Conservation (phyloP, 805 yeast species). For the Kluyveromyces siamensis region DNA sequence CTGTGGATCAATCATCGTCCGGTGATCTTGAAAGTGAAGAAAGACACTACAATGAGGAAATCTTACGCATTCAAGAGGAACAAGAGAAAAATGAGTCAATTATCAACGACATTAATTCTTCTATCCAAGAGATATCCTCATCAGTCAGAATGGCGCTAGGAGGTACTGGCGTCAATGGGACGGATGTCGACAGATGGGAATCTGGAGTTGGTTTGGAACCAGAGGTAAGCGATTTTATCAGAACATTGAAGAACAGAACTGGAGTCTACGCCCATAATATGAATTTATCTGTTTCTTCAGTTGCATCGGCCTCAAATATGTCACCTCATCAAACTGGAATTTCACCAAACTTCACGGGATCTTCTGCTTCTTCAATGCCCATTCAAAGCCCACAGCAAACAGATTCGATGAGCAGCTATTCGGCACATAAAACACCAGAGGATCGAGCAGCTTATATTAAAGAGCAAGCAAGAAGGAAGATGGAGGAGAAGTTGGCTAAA, state of each 20-base stretch:
- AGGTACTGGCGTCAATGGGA: constrained; percentile 24
- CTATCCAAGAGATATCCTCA: constrained; percentile 51
- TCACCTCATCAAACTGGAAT: not conserved
- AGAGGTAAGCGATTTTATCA: constrained; percentile 56
- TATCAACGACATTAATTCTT: constrained; percentile 61
- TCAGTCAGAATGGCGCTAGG: constrained; percentile 31
- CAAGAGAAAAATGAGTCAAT: constrained; percentile 47
- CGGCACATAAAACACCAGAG: constrained; percentile 38
- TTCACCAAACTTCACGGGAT: not conserved
- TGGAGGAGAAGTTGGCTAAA: constrained; percentile 79
- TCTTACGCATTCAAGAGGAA: constrained; percentile 43
- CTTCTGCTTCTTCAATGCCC: not conserved
- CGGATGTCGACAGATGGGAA: constrained; percentile 67
- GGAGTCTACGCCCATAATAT: constrained; percentile 2
- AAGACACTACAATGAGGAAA: constrained; percentile 38
- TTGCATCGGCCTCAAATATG: not conserved
- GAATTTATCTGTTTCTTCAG: constrained; percentile 6
- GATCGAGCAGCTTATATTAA: constrained; percentile 74
- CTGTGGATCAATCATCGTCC: constrained; percentile 34
- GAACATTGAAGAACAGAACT: constrained; percentile 35
- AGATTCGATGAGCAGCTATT: constrained; percentile 3
- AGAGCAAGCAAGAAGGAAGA: constrained; percentile 71
- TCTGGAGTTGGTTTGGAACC: constrained; percentile 68
- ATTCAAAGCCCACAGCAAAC: not conserved
- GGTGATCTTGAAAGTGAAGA: constrained; percentile 30